Percentiles rank a stretch among this genome's conserved stretches.
These are phyloP conservation scores for Fraxinus cuspidata DNA, from an alignment of 257 asterid species.

Conservation along the genomic window DNA sequence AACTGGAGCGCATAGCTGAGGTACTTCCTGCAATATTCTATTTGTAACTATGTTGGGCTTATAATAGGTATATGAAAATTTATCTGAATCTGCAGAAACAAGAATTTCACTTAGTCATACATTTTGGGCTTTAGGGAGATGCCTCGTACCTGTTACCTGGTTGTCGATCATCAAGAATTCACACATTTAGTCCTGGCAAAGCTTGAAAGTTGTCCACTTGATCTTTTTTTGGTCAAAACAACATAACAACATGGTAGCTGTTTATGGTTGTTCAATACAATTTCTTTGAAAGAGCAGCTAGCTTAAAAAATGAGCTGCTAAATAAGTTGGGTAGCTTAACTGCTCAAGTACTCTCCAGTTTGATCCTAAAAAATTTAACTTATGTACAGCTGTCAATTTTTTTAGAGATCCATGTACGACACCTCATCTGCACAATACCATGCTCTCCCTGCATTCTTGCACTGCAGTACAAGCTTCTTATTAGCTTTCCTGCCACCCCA, in stretches of 20 bases:
- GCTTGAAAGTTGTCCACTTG: neutral
- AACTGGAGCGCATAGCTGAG: constrained; percentile 90
- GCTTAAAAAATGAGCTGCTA: neutral
- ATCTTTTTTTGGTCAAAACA: neutral
- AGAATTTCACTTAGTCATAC: neutral
- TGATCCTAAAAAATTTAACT: neutral
- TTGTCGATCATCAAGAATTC: neutral
- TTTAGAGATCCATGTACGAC: neutral
- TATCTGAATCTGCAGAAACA: neutral
- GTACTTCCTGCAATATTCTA: constrained; percentile 38
- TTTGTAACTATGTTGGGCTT: constrained; percentile 22
- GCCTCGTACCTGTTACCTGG: neutral
- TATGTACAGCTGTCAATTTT: too few species aligned
- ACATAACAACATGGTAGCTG: neutral
- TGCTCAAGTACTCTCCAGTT: neutral
- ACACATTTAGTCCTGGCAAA: neutral
- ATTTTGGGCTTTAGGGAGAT: neutral
- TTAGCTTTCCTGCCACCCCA: neutral
- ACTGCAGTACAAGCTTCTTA: neutral
- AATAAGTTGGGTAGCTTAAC: neutral
- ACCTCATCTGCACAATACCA: neutral
- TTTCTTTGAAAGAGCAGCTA: neutral
- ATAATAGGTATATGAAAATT: neutral
- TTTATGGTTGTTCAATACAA: neutral
- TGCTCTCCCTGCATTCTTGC: neutral